Evolutionary conservation across 768 basidiomycete species (phyloP).

Genomic region (Lactarius tabidus): DNA sequence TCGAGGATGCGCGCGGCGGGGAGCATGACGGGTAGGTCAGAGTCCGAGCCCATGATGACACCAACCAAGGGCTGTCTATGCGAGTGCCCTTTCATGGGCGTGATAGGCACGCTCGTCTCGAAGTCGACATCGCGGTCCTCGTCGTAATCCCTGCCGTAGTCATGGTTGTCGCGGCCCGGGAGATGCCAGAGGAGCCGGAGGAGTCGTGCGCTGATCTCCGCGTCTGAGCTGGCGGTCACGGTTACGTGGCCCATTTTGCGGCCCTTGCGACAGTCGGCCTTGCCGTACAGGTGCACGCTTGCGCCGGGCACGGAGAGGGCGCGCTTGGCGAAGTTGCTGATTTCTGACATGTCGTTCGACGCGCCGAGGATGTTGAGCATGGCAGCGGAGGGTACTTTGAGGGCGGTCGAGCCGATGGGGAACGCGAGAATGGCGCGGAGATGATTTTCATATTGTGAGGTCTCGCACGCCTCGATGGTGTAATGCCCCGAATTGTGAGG

Average conservation of each 20-base stretch:
- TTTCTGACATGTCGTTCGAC: constrained; percentile 59
- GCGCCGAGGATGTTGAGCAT: constrained; percentile 97
- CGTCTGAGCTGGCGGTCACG: constrained; percentile 77
- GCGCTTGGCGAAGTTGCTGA: constrained; percentile 49
- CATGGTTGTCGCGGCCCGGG: constrained; percentile 39
- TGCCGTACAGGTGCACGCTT: constrained; percentile 90
- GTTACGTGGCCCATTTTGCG: constrained; percentile 99
- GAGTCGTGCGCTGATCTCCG: constrained; percentile 63
- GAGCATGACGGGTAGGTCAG: constrained; percentile 91
- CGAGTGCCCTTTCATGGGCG: constrained; percentile 47
- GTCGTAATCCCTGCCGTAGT: constrained; percentile 23
- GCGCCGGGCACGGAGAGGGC: constrained; percentile 74
- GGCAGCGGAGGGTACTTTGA: constrained; percentile 80
- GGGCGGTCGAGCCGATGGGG: constrained; percentile 81
- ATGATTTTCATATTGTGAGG: constrained; percentile 97
- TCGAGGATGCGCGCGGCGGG: constrained; percentile 84
- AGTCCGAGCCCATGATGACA: constrained; percentile 98
- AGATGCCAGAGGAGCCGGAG: constrained; percentile 67
- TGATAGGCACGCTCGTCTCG: constrained; percentile 47
- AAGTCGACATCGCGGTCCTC: constrained; percentile 42
- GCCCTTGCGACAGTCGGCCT: constrained; percentile 80
- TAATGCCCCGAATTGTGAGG: constrained; percentile 99
- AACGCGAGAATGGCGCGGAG: constrained; percentile 89
- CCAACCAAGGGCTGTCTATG: constrained; percentile 75
- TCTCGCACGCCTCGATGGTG: constrained; percentile 95